Percentiles rank a stretch among this genome's conserved stretches.
phyloP scores from a whole-genome alignment of 2,329 filamentous ascomycete genomes.

The Aspergillus tanneri region DNA sequence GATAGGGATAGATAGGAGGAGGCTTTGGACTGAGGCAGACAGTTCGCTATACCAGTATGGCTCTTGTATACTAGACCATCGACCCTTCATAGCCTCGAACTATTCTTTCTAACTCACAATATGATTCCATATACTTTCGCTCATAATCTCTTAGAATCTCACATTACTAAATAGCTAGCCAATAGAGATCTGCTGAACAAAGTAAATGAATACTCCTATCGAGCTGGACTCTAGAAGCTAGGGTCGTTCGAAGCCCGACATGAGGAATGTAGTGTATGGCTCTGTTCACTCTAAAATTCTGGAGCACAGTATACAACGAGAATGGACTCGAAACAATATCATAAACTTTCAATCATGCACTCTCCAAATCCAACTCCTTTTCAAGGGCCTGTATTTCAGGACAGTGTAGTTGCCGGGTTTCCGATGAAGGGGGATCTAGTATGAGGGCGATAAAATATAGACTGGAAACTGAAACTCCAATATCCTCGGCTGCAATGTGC shows the following conservation, averaged over 20 bases:
- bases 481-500: slow-evolving; percentile 2
- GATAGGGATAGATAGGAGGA: not conserved
- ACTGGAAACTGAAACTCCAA: slow-evolving; percentile 21
- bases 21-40: not conserved
- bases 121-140: too few species aligned
- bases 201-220: not conserved
- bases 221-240: not conserved
- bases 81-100: too few species aligned
- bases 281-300: not conserved
- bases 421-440: too few species aligned
- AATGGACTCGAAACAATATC: not conserved
- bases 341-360: not conserved
- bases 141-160: too few species aligned
- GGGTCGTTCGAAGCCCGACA: not conserved
- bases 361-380: not conserved
- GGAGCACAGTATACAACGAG: not conserved
- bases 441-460: slow-evolving; percentile 10
- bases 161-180: too few species aligned
- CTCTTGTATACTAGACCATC: too few species aligned
- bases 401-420: too few species aligned
- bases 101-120: too few species aligned
- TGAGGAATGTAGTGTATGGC: not conserved
- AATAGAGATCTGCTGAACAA: too few species aligned
- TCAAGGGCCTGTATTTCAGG: not conserved
- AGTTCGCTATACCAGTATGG: too few species aligned